These are phyloP conservation scores for Brassica balearica DNA, from an alignment of 441 rosid species.

Conservation along the genomic window DNA sequence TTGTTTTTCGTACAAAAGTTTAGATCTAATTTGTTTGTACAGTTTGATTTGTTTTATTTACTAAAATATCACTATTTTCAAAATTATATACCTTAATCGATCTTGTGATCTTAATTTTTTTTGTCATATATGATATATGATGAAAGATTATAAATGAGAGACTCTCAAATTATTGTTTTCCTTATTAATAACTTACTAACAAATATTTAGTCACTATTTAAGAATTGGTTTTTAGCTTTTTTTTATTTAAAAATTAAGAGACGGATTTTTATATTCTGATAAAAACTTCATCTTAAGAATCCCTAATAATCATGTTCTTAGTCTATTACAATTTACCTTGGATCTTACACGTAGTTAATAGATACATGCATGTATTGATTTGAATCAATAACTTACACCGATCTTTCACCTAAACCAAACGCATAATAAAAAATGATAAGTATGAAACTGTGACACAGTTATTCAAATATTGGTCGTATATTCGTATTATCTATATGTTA, in stretches of 20 bases:
- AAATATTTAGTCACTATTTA: too few relatives aligned
- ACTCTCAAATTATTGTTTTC: neutral
- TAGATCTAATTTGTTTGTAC: neutral
- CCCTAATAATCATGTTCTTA: neutral
- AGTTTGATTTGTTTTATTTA: neutral
- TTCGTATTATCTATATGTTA: neutral
- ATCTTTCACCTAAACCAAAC: constrained; percentile 6
- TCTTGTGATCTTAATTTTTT: neutral
- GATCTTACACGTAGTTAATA: neutral
- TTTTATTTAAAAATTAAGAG: too few relatives aligned
- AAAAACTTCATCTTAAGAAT: too few relatives aligned
- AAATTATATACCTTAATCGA: neutral
- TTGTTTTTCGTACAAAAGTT: neutral
- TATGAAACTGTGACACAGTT: neutral
- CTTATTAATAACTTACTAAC: too few relatives aligned
- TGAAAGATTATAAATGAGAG: neutral
- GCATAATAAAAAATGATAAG: neutral
- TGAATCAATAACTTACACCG: neutral
- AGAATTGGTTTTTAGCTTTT: too few relatives aligned
- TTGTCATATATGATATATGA: neutral
- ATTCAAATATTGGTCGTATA: neutral
- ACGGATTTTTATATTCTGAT: too few relatives aligned
- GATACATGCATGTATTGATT: neutral
- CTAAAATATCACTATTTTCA: neutral
- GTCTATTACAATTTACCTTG: neutral